Evolutionary conservation across 164 flowering plant species (phyloP), one percentile per base, ranked within the genome.

Genomic region (Sextonia rubra): DNA sequence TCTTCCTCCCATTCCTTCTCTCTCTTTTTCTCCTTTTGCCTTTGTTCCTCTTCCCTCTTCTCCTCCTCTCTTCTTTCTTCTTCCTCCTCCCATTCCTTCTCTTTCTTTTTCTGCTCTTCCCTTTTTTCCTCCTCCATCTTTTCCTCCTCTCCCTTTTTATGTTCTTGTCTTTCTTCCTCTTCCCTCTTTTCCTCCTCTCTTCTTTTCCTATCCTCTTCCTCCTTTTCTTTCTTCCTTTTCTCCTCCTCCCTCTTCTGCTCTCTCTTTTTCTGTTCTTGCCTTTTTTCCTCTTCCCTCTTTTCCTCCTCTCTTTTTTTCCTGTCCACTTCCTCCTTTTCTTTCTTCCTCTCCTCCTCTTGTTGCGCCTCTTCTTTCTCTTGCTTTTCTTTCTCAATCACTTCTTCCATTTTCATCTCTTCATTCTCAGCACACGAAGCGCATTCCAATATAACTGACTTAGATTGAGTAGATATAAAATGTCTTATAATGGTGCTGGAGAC

Each of bases 391-490:
- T 76, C 78, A 44, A 74, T 58, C 70, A 48, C 76, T 48, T 74
- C 75, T 80, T 82, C 68, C 89, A 85, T 80, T n/a, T 22, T 68
- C 70, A 47, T 79, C 78, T 80, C 84, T 73, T 92, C 93, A 23
- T 84, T 89, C 82, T 92, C 97, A 0, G 99, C 98, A 75, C 99
- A 94, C 6, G 91, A 87, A n/a, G 83, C 69, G 74, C 99, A 92
- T 0, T 82, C 89, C 65, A 91, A 73, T 66, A 91, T 88, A 23
- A 88, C 56, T 0, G 91, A 80, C 0, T 89, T 89, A 1, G 12
- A 70, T 73, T 88, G 94, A 4, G 80, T 61, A 25, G 75, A 77
- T 74, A 88, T 29, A 20, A 92, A 60, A 75, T 71, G 73, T 30
- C 73, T 80, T 20, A 90, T 68, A 0, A 86, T 83, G 5, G 80